Base-by-base conservation (phyloP, 495 filamentous ascomycete species). In the Elasticomyces elasticus region DNA sequence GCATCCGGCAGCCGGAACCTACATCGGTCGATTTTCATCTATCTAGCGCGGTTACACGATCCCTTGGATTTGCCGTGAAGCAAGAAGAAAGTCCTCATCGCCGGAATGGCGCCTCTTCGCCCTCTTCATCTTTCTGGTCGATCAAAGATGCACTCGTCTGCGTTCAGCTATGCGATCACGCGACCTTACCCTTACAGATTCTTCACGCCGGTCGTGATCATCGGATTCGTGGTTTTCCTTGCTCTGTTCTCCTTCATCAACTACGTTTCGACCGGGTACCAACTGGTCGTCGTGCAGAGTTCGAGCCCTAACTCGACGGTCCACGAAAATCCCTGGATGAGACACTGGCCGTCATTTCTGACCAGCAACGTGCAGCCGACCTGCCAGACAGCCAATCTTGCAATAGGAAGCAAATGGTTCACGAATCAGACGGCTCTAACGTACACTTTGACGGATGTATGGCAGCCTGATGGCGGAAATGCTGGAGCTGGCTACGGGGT, bases 191-290 rank as follows among this genome's bases (percentile, higher is more conserved):
- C 65, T 10, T 65, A 59, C 25, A 55, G 48, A 42, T 68, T 64
- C 60, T 62, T 67, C 49, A 67, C 66, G 20, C 64, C 64, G 13
- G 45, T 58, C 20, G 55, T 51, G 25, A 31, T 67, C 30, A 25
- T 66, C 24, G 65, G 66, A 7, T 61, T 47, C 22, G 46, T 64
- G 22, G 33, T 66, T 47, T 51, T 60, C 13, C 48, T 54, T 10
- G 59, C 52, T 11, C 59, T 67, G 23, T 54, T 69, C 35, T 64
- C 66, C 10, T 26, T 67, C 30, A 20, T 69, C 23, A 67, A 67
- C 38, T 51, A 62, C 27, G 58, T 61, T 5, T 49, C 57, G 4
- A 62, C 49, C 22, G 60, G 58, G 12, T 61, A 60, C 40, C 54
- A 44, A 22, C 59, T 61, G 4, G 41, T 57, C 3, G 43, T 60